Percentiles rank a stretch among this genome's conserved stretches.
Conservation (phyloP, 106 monocot genomes). For the Platanthera zijinensis region DNA sequence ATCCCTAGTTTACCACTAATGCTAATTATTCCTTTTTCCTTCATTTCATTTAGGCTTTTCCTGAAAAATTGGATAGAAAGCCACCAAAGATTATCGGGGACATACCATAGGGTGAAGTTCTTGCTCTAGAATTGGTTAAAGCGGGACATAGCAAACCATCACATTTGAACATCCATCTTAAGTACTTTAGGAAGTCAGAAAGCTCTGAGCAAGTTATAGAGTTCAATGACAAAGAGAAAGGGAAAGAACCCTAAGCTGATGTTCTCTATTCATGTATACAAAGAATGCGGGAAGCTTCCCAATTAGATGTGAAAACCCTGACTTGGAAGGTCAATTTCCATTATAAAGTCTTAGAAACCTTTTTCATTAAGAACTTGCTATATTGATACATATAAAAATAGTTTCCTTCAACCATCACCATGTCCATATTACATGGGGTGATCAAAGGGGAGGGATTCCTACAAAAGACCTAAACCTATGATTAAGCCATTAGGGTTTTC, state of each 20-base stretch:
- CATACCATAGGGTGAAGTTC: conserved; percentile 77
- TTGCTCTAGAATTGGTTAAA: conserved; percentile 89
- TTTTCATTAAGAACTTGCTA: not conserved
- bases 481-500: conserved; percentile 43
- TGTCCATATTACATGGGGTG: conserved; percentile 75
- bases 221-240: conserved; percentile 58
- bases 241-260: conserved; percentile 74
- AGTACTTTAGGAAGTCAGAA: conserved; percentile 61
- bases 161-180: conserved; percentile 87
- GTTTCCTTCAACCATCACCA: conserved; percentile 81
- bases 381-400: conserved; percentile 12
- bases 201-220: conserved; percentile 69
- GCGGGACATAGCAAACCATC: conserved; percentile 68
- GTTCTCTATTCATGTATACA: conserved; percentile 62
- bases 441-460: conserved; percentile 36
- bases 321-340: conserved; percentile 52
- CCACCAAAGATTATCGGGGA: conserved; percentile 95
- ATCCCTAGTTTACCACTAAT: not conserved
- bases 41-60: conserved; percentile 33
- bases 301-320: conserved; percentile 41
- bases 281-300: conserved; percentile 68
- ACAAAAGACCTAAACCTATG: conserved; percentile 35
- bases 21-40: not conserved
- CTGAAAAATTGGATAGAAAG: conserved; percentile 69
- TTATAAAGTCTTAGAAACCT: conserved; percentile 10